Evolutionary conservation across 257 asterid genomes (phyloP).

Genomic region (Anisodus acutangulus): DNA sequence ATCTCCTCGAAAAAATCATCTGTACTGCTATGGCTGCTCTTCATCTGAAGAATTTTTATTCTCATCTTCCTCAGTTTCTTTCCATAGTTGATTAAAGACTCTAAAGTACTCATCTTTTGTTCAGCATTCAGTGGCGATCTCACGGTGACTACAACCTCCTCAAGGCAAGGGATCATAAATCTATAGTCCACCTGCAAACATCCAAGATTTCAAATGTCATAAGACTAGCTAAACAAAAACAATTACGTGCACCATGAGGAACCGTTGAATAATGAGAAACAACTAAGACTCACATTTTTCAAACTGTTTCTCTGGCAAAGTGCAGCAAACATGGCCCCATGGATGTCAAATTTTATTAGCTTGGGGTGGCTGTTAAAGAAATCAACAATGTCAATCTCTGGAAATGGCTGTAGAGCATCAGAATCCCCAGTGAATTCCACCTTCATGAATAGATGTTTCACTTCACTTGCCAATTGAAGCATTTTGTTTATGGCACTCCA

Average conservation of each 20-base stretch:
- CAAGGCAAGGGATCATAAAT: slow-evolving; percentile 74
- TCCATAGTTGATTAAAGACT: slow-evolving; percentile 67
- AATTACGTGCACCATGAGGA: background rate
- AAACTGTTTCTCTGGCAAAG: slow-evolving; percentile 95
- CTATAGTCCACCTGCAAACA: slow-evolving; percentile 69
- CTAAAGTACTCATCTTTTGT: slow-evolving; percentile 86
- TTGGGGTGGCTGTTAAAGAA: slow-evolving; percentile 92
- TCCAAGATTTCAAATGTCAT: slow-evolving; percentile 14
- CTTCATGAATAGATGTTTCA: slow-evolving; percentile 90
- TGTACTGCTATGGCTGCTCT: slow-evolving; percentile 95
- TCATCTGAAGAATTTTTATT: slow-evolving; percentile 94
- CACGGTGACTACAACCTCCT: slow-evolving; percentile 76
- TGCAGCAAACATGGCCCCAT: slow-evolving; percentile 99
- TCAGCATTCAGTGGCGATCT: slow-evolving; percentile 95
- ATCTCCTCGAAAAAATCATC: slow-evolving; percentile 96
- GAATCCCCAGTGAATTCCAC: slow-evolving; percentile 89
- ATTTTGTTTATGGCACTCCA: slow-evolving; percentile 82
- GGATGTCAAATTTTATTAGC: slow-evolving; percentile 78
- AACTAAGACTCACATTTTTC: slow-evolving; percentile 65
- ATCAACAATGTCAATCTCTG: slow-evolving; percentile 84
- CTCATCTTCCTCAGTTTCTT: slow-evolving; percentile 72
- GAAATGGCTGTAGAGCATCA: slow-evolving; percentile 76
- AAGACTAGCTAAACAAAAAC: background rate
- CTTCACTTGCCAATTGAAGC: slow-evolving; percentile 85
- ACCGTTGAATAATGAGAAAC: background rate